Evolutionary conservation across 257 asterid genomes (phyloP), one percentile per base, ranked within the genome.

Genomic region (Parsonsia alboflavescens): DNA sequence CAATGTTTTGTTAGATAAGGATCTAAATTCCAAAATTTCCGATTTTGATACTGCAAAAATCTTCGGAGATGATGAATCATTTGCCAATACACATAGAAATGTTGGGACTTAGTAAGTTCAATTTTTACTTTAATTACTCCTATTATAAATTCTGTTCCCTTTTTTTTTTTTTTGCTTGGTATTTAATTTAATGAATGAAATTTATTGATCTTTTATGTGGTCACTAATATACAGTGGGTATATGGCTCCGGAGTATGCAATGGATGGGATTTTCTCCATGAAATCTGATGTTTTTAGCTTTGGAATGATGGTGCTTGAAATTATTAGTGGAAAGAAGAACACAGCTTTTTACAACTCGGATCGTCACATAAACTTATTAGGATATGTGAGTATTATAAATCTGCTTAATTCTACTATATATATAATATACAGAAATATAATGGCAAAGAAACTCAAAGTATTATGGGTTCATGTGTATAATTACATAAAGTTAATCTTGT

Each of bases 261-360:
- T 52, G 36, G 21, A 71, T 11, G 64, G 66, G 1, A 36, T 54
- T 39, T 54, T 71, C 17, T 71, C 66, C 5, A 61, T 53, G 36
- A 71, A 71, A 15, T 53, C 75, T 54, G 65, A 71, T 53, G 66
- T 54, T 16, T 73, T 44, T 28, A 46, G 58, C 70, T 73, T 45
- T 30, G 70, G 70, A 4, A 49, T 39, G 2, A 28, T 74, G 70
- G 21, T 36, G 48, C 46, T 74, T 56, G 72, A 74, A 68, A 64
- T 74, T 5, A 53, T 74, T 28, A 63, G 53, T 28, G 72, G 77
- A 7, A 74, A 49, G 77, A 74, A 53, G 39, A 74, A 74, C 39
- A 62, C 59, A 17, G 42, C 12, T 15, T 63, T 74, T 39, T 33
- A 21, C 45, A 36, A 74, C 7, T 41, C 64, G 12, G 63, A 74